Conservation (phyloP, 2,329 filamentous ascomycete genomes). For the Colletotrichum destructivum region DNA sequence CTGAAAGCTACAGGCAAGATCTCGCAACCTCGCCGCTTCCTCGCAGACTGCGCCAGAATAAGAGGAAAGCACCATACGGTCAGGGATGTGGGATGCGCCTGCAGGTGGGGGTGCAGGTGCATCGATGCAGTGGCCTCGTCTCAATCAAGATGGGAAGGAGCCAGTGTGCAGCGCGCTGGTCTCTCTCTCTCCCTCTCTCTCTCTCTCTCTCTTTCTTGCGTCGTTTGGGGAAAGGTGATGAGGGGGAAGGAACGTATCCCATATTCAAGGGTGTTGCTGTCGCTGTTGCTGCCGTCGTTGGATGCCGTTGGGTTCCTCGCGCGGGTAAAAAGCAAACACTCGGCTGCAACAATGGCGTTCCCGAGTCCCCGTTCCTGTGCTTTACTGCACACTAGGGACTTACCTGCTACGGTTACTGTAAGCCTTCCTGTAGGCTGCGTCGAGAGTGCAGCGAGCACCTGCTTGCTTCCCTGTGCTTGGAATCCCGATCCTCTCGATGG, state of each 20-base stretch:
- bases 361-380: slow-evolving; percentile 21
- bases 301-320: slow-evolving; percentile 6
- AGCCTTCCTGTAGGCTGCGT: not conserved
- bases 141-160: slow-evolving; percentile 6
- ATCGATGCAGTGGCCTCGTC: not conserved
- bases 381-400: not conserved
- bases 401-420: not conserved
- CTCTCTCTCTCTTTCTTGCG: not conserved
- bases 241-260: not conserved
- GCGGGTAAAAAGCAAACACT: slow-evolving; percentile 33
- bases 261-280: not conserved
- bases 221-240: not conserved
- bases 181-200: no score
- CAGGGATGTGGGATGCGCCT: slow-evolving; percentile 7
- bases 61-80: slow-evolving; percentile 19
- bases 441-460: not conserved
- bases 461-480: not conserved
- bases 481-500: not conserved
- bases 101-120: slow-evolving; percentile 7
- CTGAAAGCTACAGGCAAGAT: slow-evolving; percentile 14
- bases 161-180: not conserved
- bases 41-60: not conserved
- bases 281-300: not conserved
- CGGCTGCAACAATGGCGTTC: slow-evolving; percentile 7
- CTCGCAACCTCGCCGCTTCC: slow-evolving; percentile 2